A percentile compares a stretch with the other conserved stretches of the same genome.
These are phyloP conservation scores for Saraca asoca DNA, from an alignment of 331 rosid species.

Conservation along the genomic window DNA sequence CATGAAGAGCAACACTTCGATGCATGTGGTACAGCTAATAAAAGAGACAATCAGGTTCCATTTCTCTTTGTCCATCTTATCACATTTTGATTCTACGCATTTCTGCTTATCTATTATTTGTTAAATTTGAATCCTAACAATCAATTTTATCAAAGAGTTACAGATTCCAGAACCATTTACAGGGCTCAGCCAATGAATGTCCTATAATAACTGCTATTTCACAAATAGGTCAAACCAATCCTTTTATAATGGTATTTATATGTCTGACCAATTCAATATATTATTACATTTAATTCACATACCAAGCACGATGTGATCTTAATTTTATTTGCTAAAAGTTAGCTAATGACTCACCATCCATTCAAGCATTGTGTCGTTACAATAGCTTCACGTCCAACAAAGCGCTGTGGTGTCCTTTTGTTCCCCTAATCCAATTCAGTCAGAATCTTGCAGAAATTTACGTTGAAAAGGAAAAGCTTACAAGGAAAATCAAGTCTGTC, in stretches of 20 bases:
- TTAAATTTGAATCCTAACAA: neutral
- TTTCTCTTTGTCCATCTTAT: neutral
- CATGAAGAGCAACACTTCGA: constrained; percentile 4
- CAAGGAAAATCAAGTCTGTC: constrained; percentile 28
- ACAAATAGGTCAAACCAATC: too few relatives aligned
- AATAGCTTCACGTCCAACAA: constrained; percentile 96
- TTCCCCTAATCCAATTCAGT: constrained; percentile 71
- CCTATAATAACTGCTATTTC: neutral
- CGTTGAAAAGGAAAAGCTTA: constrained; percentile 5
- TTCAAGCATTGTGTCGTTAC: constrained; percentile 98
- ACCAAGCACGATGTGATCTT: constrained; percentile 14
- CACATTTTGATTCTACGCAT: neutral
- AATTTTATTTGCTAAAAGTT: constrained; percentile 15
- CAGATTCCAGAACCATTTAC: neutral
- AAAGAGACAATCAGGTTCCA: constrained; percentile 3
- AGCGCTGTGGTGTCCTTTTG: constrained; percentile 96
- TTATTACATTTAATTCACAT: constrained; percentile 9
- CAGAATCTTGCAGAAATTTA: constrained; percentile 25
- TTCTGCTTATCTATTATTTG: neutral
- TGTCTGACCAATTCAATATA: constrained; percentile 18
- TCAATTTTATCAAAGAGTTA: neutral
- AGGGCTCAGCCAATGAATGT: neutral
- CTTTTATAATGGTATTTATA: too few relatives aligned
- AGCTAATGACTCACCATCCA: constrained; percentile 77
- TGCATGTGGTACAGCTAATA: neutral